phyloP scores from a whole-genome alignment of 2,329 filamentous ascomycete genomes.

The Neopestalotiopsis clavispora region DNA sequence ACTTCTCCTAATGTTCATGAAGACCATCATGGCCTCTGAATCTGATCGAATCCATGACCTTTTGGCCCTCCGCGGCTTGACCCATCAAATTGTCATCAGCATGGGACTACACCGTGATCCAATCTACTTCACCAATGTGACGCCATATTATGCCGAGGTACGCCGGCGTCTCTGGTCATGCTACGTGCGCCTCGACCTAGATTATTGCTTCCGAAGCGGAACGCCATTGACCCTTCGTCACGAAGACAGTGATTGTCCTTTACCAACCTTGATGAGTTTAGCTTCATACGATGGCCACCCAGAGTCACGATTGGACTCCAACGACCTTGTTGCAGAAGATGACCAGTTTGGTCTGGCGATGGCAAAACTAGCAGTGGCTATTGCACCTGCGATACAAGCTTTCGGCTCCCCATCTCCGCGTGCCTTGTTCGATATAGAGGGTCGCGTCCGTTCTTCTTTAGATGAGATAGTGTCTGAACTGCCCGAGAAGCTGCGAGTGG shows the following conservation, averaged over 20 bases:
- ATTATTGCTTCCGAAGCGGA: not conserved
- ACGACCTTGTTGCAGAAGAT: not conserved
- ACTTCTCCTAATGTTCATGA: not conserved
- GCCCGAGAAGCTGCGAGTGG: not conserved
- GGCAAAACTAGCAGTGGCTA: not conserved
- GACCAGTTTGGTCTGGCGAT: not conserved
- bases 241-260: not conserved
- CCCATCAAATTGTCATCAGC: not conserved
- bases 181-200: not conserved
- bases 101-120: not conserved
- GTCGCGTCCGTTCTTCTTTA: not conserved
- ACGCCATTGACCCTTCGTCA: not conserved
- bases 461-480: not conserved
- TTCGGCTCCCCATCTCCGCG: not conserved
- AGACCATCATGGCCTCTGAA: not conserved
- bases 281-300: not conserved
- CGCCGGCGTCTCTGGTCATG: not conserved
- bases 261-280: not conserved
- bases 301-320: not conserved
- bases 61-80: not conserved
- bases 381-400: not conserved
- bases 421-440: not conserved
- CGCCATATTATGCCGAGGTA: not conserved
- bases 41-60: not conserved
- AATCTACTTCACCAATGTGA: not conserved